Conservation (phyloP, 805 yeast species). For the Saccharomycopsis sp. region DNA sequence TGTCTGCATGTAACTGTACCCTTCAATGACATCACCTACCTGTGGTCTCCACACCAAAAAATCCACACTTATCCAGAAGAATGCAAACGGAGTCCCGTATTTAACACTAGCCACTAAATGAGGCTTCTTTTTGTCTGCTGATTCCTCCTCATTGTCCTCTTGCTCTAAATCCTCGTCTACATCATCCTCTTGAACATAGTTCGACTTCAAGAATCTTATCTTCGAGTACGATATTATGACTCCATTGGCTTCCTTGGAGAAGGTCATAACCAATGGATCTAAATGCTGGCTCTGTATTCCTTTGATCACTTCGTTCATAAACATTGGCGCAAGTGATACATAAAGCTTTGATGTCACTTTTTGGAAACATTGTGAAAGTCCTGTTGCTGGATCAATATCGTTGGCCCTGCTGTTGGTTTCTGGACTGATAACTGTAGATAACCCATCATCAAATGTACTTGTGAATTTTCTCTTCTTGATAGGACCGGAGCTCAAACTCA, state of each 20-base stretch:
- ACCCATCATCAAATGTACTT: neutral
- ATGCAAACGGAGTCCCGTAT: constrained; percentile 81
- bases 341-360: constrained; percentile 56
- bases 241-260: constrained; percentile 65
- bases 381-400: constrained; percentile 25
- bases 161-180: constrained; percentile 32
- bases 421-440: neutral
- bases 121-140: neutral
- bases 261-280: constrained; percentile 84
- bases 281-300: constrained; percentile 86
- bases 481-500: neutral
- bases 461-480: constrained; percentile 2
- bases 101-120: constrained; percentile 57
- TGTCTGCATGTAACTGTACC: constrained; percentile 84
- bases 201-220: constrained; percentile 36
- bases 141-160: constrained; percentile 25
- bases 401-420: constrained; percentile 2
- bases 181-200: constrained; percentile 36
- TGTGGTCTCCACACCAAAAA: constrained; percentile 86
- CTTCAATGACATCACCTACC: constrained; percentile 81
- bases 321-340: constrained; percentile 83
- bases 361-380: constrained; percentile 65
- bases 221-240: constrained; percentile 77
- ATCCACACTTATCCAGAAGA: constrained; percentile 79
- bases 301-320: constrained; percentile 56